These are phyloP conservation scores for Ophiostoma piceae DNA, from an alignment of 2,329 filamentous ascomycete genomes.

Conservation along the genomic window DNA sequence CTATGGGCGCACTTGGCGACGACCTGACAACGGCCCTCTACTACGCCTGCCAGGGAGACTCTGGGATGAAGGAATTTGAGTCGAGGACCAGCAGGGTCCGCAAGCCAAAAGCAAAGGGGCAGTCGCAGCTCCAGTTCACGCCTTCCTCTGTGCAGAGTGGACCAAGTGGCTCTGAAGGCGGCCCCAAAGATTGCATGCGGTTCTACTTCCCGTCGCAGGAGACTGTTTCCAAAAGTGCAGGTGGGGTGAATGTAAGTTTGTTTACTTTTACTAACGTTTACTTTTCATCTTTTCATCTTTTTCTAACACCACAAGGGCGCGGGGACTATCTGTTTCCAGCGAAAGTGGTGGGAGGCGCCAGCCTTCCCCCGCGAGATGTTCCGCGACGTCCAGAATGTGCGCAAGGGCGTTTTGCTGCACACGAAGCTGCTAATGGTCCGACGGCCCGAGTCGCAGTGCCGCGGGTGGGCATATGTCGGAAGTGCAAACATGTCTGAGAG, in stretches of 20 bases:
- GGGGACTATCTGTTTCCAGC: conserved; percentile 76
- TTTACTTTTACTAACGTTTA: neutral
- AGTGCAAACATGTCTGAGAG: conserved; percentile 90
- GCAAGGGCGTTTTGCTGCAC: conserved; percentile 74
- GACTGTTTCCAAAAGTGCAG: conserved; percentile 62
- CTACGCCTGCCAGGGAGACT: conserved; percentile 48
- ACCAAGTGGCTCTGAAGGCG: neutral
- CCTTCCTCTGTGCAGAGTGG: neutral
- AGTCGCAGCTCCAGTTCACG: neutral
- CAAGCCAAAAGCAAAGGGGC: conserved; percentile 29
- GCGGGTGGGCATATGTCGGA: conserved; percentile 77
- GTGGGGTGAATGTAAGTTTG: conserved; percentile 52
- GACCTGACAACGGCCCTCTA: conserved; percentile 58
- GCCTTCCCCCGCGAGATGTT: conserved; percentile 68
- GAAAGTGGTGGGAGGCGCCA: conserved; percentile 63
- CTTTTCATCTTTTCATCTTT: too few relatives aligned
- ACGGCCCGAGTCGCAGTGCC: conserved; percentile 3
- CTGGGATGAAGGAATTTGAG: conserved; percentile 44
- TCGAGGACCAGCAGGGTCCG: conserved; percentile 34
- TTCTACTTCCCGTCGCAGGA: conserved; percentile 75
- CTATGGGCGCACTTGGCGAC: conserved; percentile 69
- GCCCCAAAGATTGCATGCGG: conserved; percentile 47
- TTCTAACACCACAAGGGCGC: conserved; percentile 46
- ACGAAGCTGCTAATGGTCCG: conserved; percentile 65
- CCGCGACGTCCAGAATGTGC: conserved; percentile 67